phyloP scores from a whole-genome alignment of 352 stramenopile species.

The Pythium plurisporium region DNA sequence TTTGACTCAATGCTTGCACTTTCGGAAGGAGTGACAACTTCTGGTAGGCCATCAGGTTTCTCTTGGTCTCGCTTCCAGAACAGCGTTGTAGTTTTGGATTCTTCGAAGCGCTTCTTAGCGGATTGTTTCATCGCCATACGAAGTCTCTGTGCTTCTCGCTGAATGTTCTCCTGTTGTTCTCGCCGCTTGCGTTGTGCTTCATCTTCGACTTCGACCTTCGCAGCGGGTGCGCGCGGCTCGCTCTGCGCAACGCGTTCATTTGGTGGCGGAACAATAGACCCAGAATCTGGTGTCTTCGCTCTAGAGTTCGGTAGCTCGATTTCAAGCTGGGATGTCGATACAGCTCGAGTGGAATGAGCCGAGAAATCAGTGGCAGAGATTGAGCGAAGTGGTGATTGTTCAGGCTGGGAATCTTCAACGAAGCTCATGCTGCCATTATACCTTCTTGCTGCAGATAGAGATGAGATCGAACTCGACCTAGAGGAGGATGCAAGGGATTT shows the following conservation, averaged over 20 bases:
- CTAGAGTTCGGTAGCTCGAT: constrained; percentile 6
- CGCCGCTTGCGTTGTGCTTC: constrained; percentile 37
- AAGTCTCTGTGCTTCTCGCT: constrained; percentile 59
- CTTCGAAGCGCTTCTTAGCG: constrained; percentile 69
- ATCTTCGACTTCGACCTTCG: constrained; percentile 16
- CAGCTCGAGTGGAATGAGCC: constrained; percentile 3
- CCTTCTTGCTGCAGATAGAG: not conserved
- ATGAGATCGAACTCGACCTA: constrained; percentile 18
- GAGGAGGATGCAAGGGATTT: constrained; percentile 14
- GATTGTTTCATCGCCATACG: constrained; percentile 61
- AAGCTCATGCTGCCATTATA: constrained; percentile 16
- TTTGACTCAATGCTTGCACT: not conserved
- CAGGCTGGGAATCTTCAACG: constrained; percentile 27
- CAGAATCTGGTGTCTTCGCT: constrained; percentile 24
- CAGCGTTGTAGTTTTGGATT: constrained; percentile 58
- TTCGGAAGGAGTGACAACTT: no score
- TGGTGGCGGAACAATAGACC: not conserved
- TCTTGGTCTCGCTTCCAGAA: constrained; percentile 63
- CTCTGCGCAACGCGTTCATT: constrained; percentile 23
- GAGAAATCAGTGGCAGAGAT: constrained; percentile 8
- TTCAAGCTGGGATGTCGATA: constrained; percentile 19
- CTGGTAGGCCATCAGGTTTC: constrained; percentile 15
- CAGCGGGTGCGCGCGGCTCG: constrained; percentile 11
- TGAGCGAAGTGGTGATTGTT: constrained; percentile 14
- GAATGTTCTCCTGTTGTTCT: constrained; percentile 59